Evolutionary conservation across 2,329 filamentous ascomycete species (phyloP).

Genomic region (Aspergillus neoniger): DNA sequence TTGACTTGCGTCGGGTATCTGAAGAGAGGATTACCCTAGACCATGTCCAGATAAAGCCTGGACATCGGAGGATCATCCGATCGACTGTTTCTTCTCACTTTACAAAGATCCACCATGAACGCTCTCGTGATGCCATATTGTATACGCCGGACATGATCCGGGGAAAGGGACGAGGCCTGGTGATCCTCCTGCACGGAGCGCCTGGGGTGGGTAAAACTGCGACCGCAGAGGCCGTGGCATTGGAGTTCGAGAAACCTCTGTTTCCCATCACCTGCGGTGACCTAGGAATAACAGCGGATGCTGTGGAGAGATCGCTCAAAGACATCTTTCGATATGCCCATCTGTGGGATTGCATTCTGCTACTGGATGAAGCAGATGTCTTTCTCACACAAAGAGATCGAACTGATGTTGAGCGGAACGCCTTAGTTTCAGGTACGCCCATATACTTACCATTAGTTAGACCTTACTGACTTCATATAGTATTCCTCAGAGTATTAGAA

Average conservation of each 20-base stretch:
- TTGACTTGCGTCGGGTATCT: background rate
- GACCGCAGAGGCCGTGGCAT: constrained; percentile 6
- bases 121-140: background rate
- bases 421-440: constrained; percentile 23
- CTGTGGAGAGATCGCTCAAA: constrained; percentile 46
- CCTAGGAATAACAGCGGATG: constrained; percentile 44
- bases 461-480: background rate
- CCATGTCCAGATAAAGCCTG: background rate
- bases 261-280: constrained; percentile 54
- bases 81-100: background rate
- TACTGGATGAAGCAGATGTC: constrained; percentile 26
- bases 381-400: constrained; percentile 17
- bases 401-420: constrained; percentile 22
- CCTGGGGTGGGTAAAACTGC: constrained; percentile 13
- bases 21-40: background rate
- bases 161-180: constrained; percentile 4
- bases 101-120: background rate
- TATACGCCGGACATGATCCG: background rate
- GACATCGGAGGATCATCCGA: background rate
- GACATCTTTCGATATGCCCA: constrained; percentile 49
- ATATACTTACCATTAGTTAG: background rate
- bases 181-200: constrained; percentile 10
- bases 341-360: constrained; percentile 30
- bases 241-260: constrained; percentile 2
- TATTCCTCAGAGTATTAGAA: constrained; percentile 12